phyloP scores from a whole-genome alignment of 2,329 filamentous ascomycete species.

The Botryotinia narcissicola region DNA sequence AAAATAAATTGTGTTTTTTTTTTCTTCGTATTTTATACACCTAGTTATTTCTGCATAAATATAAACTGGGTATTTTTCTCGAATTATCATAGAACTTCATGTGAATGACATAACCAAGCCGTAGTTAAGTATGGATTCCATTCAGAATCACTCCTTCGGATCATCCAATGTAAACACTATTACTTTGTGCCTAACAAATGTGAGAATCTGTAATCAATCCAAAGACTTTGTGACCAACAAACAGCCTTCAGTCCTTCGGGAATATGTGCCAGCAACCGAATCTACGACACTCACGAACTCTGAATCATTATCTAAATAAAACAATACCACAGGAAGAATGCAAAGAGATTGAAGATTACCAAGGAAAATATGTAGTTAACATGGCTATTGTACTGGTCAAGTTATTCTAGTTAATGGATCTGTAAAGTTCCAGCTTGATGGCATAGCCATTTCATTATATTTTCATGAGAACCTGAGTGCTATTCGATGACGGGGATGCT shows the following conservation, averaged over 20 bases:
- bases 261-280: neutral
- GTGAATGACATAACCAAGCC: neutral
- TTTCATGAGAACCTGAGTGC: neutral
- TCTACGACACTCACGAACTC: neutral
- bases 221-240: neutral
- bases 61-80: neutral
- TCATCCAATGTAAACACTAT: neutral
- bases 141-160: neutral
- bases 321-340: neutral
- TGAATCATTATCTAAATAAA: neutral
- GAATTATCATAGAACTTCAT: neutral
- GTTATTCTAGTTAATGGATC: neutral
- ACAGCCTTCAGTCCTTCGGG: neutral
- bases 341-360: neutral
- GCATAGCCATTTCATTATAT: neutral
- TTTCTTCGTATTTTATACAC: neutral
- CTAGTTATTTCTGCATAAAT: neutral
- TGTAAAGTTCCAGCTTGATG: neutral
- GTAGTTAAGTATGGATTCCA: neutral
- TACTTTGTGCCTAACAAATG: neutral
- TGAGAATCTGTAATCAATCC: neutral
- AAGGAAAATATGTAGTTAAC: neutral
- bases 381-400: neutral
- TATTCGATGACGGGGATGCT: no score
- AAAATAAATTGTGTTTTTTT: neutral